Evolutionary conservation across 495 filamentous ascomycete genomes (phyloP), one percentile per base, ranked within the genome.

Genomic region (Aspergillus avenaceus): DNA sequence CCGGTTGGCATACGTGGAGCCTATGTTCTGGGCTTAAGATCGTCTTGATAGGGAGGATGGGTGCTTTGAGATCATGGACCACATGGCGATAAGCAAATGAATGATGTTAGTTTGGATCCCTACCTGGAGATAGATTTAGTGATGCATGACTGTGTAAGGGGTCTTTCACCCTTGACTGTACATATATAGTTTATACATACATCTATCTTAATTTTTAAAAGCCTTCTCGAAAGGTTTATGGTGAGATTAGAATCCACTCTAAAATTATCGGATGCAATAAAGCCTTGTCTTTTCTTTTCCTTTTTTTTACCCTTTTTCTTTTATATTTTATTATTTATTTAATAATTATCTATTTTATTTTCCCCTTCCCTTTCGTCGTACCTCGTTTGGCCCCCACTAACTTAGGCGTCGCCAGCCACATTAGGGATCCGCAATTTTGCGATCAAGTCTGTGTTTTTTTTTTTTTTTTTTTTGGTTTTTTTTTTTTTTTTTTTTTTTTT

Each of bases 41-140:
- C 56, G 49, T 51, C 52, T 45, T 59, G 50, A 48, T 47, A 60
- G 50, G 44, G 47, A 45, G 45, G n/a, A 40, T 50, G 43, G 38
- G 38, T 22, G 49, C 37, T 52, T n/a, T 42, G 40, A 53, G 53
- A 60, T 55, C 50, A 45, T 21, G 49, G 25, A 51, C 57, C 57
- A 60, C 57, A 56, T 60, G 57, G 57, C 57, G 47, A 60, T 56
- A 60, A 56, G 53, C 53, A 56, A n/a, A 50, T 42, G 38, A 26
- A 36, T 43, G 47, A 43, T 44, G n/a, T 53, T 37, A 34, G 50
- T 49, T 32, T 34, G 27, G 29, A 8, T 28, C 25, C 24, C 27
- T 28, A 12, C 29, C 44, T 19, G 16, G 21, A 29, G 14, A 14
- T 14, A 8, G 19, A n/a, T n/a, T 34, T 50, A 28, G 26, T 45